These are phyloP conservation scores for Serendipita sp. DNA, from an alignment of 768 basidiomycete genomes.

Conservation along the genomic window DNA sequence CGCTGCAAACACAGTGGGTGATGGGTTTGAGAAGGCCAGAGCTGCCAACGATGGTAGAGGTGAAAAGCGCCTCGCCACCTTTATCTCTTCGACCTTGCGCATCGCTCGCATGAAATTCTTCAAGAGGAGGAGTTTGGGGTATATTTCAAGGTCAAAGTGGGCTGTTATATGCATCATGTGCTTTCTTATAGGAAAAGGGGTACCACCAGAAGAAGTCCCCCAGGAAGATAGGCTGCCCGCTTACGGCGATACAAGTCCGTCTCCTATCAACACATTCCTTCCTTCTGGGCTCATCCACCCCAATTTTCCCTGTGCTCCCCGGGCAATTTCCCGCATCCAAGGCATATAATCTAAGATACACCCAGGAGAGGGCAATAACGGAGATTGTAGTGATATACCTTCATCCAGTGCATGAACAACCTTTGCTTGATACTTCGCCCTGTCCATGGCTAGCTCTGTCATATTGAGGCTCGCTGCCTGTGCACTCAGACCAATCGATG, in stretches of 20 bases:
- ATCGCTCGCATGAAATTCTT: too few species aligned
- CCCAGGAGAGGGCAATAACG: constrained; percentile 25
- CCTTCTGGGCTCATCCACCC: constrained; percentile 23
- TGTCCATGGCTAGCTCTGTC: neutral
- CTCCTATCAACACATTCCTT: constrained; percentile 25
- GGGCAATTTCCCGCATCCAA: constrained; percentile 46
- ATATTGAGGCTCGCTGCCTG: constrained; percentile 9
- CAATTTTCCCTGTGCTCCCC: constrained; percentile 12
- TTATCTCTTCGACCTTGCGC: too few species aligned
- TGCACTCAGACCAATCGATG: neutral
- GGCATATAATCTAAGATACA: constrained; percentile 58
- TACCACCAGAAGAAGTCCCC: too few species aligned
- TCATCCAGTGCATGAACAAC: constrained; percentile 33
- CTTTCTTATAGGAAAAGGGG: neutral
- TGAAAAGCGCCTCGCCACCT: too few species aligned
- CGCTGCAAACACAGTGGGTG: neutral
- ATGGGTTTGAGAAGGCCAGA: neutral
- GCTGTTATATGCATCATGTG: too few species aligned
- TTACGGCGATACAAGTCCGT: constrained; percentile 4
- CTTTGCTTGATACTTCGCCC: constrained; percentile 24
- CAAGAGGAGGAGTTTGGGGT: too few species aligned
- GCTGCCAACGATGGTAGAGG: neutral
- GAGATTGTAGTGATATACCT: constrained; percentile 28
- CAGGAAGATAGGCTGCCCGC: too few species aligned
- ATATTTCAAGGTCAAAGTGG: too few species aligned